A percentile compares a stretch with the other conserved stretches of the same genome.
Conservation (phyloP, 116 monocot genomes). For the Posidonia oceanica region DNA sequence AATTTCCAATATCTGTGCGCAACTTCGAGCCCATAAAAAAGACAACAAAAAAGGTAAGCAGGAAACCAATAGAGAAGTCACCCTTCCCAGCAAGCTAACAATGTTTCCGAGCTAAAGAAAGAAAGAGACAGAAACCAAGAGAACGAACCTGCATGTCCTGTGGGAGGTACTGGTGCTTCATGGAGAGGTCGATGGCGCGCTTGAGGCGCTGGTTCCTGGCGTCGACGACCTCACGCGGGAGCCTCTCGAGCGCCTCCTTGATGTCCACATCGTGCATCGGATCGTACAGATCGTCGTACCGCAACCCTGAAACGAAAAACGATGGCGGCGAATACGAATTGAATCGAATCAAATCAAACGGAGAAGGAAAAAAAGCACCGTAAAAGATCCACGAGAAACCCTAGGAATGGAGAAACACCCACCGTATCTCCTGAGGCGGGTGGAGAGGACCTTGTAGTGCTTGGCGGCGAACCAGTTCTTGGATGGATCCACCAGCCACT, state of each 20-base stretch:
- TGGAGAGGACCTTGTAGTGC: constrained; percentile 44
- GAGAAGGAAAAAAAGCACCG: background rate
- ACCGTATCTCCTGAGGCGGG: constrained; percentile 66
- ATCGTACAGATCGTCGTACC: constrained; percentile 91
- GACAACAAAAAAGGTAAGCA: no score
- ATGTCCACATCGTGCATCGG: constrained; percentile 85
- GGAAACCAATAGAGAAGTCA: no score
- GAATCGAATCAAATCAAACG: background rate
- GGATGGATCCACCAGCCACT: constrained; percentile 46
- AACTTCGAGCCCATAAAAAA: no score
- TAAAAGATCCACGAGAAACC: no score
- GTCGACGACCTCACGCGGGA: constrained; percentile 85
- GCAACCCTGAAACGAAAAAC: constrained; percentile 18
- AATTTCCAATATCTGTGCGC: no score
- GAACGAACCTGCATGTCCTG: constrained; percentile 45
- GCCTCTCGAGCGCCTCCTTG: constrained; percentile 81
- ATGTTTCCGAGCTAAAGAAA: no score
- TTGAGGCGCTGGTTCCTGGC: constrained; percentile 91
- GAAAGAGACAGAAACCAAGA: background rate
- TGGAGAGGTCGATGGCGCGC: constrained; percentile 97
- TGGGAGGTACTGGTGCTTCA: constrained; percentile 85
- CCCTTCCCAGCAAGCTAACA: no score
- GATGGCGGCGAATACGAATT: background rate
- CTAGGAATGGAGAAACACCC: background rate
- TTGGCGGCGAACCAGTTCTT: constrained; percentile 55